Evolutionary conservation across 2,329 filamentous ascomycete genomes (phyloP).

Genomic region (Sporothrix pallida): DNA sequence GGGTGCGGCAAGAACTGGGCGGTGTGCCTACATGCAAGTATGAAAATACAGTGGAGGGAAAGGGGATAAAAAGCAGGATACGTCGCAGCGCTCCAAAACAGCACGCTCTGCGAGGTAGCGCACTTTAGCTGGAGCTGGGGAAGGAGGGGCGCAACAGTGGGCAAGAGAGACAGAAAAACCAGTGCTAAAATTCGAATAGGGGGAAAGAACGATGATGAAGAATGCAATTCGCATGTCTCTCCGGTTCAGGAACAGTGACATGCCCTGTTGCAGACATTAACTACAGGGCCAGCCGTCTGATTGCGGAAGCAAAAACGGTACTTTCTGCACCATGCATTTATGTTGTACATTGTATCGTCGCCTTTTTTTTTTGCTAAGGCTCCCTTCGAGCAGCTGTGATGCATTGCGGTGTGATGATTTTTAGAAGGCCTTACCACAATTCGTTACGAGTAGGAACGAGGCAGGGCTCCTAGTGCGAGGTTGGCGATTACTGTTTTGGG

Average conservation of each 20-base stretch:
- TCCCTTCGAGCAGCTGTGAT: background rate
- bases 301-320: background rate
- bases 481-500: constrained; percentile 26
- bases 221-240: constrained; percentile 28
- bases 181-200: constrained; percentile 9
- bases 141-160: background rate
- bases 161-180: background rate
- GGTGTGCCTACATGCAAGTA: background rate
- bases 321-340: background rate
- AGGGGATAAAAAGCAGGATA: background rate
- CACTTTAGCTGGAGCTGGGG: background rate
- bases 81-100: background rate
- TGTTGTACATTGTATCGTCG: background rate
- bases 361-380: background rate
- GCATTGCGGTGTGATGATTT: background rate
- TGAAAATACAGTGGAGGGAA: background rate
- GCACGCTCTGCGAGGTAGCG: background rate
- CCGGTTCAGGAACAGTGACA: constrained; percentile 8
- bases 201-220: constrained; percentile 20
- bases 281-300: background rate
- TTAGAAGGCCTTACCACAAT: background rate
- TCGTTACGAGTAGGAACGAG: constrained; percentile 17
- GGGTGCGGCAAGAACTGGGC: constrained; percentile 1
- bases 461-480: background rate
- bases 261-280: background rate